These are phyloP conservation scores for Beta vulgaris DNA, from an alignment of 148 eudicot genomes.

Conservation along the genomic window DNA sequence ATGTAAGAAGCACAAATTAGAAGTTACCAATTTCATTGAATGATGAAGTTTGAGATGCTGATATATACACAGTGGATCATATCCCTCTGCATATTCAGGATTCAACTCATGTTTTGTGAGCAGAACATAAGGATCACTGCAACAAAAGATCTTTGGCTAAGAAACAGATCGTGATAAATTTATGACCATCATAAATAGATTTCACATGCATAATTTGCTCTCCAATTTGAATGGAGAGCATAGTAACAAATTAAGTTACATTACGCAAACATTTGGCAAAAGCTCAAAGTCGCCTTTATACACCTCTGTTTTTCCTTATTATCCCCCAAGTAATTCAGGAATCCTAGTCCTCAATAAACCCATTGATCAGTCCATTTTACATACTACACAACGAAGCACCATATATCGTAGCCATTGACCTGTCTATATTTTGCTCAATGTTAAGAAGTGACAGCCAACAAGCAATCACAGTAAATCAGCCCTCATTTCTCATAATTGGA, in stretches of 20 bases:
- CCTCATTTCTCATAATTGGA: background rate
- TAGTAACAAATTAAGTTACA: background rate
- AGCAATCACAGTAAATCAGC: background rate
- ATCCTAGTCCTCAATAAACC: background rate
- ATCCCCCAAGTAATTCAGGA: background rate
- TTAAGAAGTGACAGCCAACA: background rate
- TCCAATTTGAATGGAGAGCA: background rate
- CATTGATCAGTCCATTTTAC: background rate
- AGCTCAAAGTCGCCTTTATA: background rate
- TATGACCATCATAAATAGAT: background rate
- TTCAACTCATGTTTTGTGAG: slow-evolving; percentile 20
- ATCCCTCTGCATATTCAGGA: slow-evolving; percentile 8
- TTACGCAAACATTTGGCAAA: background rate
- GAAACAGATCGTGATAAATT: slow-evolving; percentile 10
- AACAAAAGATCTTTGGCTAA: background rate
- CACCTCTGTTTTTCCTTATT: background rate
- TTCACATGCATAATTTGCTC: background rate
- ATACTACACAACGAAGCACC: background rate
- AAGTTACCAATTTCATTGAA: slow-evolving; percentile 31
- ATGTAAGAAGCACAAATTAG: background rate
- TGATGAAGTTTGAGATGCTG: slow-evolving; percentile 33
- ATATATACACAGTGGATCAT: slow-evolving; percentile 25
- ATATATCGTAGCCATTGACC: background rate
- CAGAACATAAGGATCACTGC: slow-evolving; percentile 36
- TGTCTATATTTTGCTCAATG: slow-evolving; percentile 1